Base-by-base conservation (phyloP, 345 rosid genomes). In the Rhodamnia rubescens region DNA sequence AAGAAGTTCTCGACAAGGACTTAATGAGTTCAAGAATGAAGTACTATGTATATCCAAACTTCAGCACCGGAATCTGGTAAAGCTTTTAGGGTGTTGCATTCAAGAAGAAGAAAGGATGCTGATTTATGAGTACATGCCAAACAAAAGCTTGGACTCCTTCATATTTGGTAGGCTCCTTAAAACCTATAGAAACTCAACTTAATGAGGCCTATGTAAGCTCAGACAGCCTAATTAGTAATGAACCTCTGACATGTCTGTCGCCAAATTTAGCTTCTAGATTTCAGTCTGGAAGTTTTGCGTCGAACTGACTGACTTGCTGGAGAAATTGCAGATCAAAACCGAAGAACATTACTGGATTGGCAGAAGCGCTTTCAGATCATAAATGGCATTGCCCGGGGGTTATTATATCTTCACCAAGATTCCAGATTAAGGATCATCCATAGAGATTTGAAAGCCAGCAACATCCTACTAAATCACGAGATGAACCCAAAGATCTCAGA, bases 51-150 rank as follows among this genome's bases (percentile, higher is more conserved):
- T 90, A 44, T 84, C 89, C 24, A 86, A 89, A 80, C 90, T 90
- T 47, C 90, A 91, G 53, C 93, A 91, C 53, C 87, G 93, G 82
- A 91, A 91, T 85, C 88, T 91, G 7, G 92, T 91, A 83, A 91
- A 84, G 53, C 88, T 91, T 40, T 80, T 90, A 13, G 92, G 93
- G 11, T 89, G 90, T 44, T 86, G 92, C 85, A 86, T 69, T 58
- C 82, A 86, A 49, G 82, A 32, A 32, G 91, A 83, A 55, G 91
- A 90, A 84, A 86, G 88, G 54, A 85, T 90, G 89, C 84, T 89
- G 20, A 86, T 90, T 53, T 90, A 90, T 26, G 91, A 90, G 49
- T 88, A 85, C 81, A 85, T 90, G 90, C 74, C 87, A 1, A 88
- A 90, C 84, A 74, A 84, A 85, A 90, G 92, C 87, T 81, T 90